A percentile compares a stretch with the other conserved stretches of the same genome.
These are phyloP conservation scores for Stachybotrys chartarum DNA, from an alignment of 2,329 filamentous ascomycete species.

Conservation along the genomic window DNA sequence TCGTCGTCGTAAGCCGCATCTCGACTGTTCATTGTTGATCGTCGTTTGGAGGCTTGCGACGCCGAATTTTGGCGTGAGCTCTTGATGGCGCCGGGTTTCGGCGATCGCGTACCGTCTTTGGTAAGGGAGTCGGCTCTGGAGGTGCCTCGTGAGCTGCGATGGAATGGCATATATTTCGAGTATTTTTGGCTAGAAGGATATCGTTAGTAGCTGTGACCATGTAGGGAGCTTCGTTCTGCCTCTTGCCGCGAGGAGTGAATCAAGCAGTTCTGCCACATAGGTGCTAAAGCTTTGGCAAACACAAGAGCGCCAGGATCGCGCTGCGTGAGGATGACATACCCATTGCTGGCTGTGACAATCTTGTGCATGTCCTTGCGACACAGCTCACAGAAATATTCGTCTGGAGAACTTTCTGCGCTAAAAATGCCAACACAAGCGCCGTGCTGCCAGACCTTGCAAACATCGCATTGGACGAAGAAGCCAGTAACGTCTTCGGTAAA, in stretches of 20 bases:
- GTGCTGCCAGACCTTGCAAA: conserved; percentile 98
- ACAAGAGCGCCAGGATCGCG: not conserved
- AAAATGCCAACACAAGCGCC: conserved; percentile 96
- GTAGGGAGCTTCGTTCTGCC: not conserved
- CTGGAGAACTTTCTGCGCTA: conserved; percentile 84
- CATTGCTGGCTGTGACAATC: conserved; percentile 71
- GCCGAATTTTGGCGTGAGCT: conserved; percentile 44
- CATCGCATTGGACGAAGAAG: conserved; percentile 96
- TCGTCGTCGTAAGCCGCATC: conserved; percentile 95
- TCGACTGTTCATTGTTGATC: conserved; percentile 96
- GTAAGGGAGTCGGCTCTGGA: conserved; percentile 59
- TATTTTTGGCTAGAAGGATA: conserved; percentile 48
- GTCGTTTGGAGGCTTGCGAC: conserved; percentile 64
- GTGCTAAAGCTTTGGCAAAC: not conserved
- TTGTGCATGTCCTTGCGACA: conserved; percentile 89
- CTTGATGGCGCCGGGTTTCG: conserved; percentile 47
- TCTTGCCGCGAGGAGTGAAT: not conserved
- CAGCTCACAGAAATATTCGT: conserved; percentile 96
- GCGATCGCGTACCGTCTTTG: conserved; percentile 53
- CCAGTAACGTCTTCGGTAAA: conserved; percentile 82
- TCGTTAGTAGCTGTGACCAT: not conserved
- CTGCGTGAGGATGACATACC: conserved; percentile 51
- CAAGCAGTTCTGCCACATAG: not conserved
- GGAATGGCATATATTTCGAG: conserved; percentile 57
- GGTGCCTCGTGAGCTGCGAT: conserved; percentile 46